Evolutionary conservation across 306 rosid species (phyloP), one percentile per base, ranked within the genome.

Genomic region (Trifolium pratense): DNA sequence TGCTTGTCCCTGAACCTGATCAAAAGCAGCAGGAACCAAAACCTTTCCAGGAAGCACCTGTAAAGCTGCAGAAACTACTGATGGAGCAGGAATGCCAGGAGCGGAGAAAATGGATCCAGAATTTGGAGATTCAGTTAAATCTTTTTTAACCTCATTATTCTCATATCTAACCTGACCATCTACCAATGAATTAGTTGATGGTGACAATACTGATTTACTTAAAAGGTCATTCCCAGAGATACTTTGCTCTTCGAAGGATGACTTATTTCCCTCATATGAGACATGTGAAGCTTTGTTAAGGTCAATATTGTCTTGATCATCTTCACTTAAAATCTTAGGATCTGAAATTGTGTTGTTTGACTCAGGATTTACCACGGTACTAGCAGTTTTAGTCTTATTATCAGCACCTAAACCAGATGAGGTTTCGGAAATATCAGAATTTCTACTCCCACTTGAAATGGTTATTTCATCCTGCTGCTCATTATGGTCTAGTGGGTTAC

Each of bases 1-100:
- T 61, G 99, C 97, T 81, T 95, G 97, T 73, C 97, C 97, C 77
- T 95, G 99, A 86, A 86, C 88, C 85, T 87, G 99, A 87, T 95
- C 99, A 85, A 91, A 86, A 84, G 81, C 84, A 9, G 97, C 97
- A 81, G 99, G 97, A 79, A 95, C 80, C 90, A 95, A 80, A 69
- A 91, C 93, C 87, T 91, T 95, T 81, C 97, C 97, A 23, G 99
- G 97, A 84, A 63, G 75, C 84, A 81, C 85, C 73, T 85, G 88
- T 48, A 78, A 79, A 84, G 90, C 88, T 75, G 96, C 84, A 84
- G 91, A 90, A 87, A 87, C 89, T 82, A 80, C 71, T 78, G 95
- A 86, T 79, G 99, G 99, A 79, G 99, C 99, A 62, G 97, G 99
- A 71, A 91, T 85, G 56, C 99, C 99, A 58, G 93, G 90, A 80